These are phyloP conservation scores for Leptographium lundbergii DNA, from an alignment of 2,329 filamentous ascomycete species.

Conservation along the genomic window DNA sequence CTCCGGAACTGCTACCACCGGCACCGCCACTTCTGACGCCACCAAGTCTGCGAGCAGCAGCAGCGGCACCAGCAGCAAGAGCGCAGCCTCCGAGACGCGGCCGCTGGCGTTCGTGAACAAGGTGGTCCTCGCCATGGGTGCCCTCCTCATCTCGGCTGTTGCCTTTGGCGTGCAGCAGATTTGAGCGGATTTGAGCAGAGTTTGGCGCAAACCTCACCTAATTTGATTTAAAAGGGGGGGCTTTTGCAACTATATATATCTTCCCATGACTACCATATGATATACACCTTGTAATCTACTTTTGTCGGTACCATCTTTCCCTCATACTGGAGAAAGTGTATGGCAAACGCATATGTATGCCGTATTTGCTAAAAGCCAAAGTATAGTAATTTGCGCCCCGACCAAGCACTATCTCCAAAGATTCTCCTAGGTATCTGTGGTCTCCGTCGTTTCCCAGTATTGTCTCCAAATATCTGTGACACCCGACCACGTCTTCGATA, in stretches of 20 bases:
- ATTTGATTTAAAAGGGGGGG: background rate
- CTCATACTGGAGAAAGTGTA: no score
- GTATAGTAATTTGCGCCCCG: no score
- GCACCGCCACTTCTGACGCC: background rate
- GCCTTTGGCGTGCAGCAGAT: slow-evolving; percentile 1
- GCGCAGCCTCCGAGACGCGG: background rate
- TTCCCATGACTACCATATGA: no score
- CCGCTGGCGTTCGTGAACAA: background rate
- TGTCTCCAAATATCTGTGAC: no score
- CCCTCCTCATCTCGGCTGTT: background rate
- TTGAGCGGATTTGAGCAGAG: background rate
- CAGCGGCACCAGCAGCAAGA: background rate
- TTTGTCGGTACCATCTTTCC: background rate
- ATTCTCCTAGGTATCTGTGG: no score
- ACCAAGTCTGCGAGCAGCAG: background rate
- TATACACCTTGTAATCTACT: background rate
- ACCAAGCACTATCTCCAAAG: no score
- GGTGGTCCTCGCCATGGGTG: background rate
- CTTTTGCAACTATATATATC: background rate
- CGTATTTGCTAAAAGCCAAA: no score
- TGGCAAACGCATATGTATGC: no score
- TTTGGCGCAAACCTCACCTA: background rate
- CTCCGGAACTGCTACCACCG: background rate
- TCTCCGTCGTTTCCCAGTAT: no score
- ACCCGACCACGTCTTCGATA: no score